A percentile compares a stretch with the other conserved stretches of the same genome.
Conservation (phyloP, 305 asterid genomes). For the Solanum hybrid region DNA sequence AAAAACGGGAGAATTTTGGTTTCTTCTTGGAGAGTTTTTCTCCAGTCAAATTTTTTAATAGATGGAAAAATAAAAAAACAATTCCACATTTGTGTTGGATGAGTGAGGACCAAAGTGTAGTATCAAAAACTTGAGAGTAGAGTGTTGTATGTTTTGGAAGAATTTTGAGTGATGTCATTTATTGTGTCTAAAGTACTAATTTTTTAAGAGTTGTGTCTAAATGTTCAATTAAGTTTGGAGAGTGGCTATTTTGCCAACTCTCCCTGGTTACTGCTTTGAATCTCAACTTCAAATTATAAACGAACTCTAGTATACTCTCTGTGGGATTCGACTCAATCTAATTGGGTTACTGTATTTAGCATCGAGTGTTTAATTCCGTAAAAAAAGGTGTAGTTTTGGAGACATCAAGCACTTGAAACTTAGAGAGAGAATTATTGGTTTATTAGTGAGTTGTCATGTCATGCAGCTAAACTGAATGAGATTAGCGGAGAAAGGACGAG, state of each 20-base stretch:
- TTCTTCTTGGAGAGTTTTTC: neutral
- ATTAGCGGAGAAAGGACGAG: neutral
- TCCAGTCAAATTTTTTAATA: neutral
- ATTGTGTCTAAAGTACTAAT: neutral
- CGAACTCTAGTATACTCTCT: neutral
- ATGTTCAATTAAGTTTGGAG: neutral
- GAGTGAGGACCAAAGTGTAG: neutral
- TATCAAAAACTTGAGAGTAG: neutral
- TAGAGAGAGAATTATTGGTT: neutral
- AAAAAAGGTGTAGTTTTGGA: neutral
- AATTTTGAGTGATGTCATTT: neutral
- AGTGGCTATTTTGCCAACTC: neutral
- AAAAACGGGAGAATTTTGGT: neutral
- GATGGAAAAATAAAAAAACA: neutral
- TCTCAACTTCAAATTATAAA: neutral
- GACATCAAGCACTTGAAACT: neutral
- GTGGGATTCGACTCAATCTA: neutral
- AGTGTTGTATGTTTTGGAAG: neutral
- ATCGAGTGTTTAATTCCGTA: neutral
- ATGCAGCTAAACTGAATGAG: neutral
- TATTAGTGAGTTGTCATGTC: neutral
- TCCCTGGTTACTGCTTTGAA: neutral
- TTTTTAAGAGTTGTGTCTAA: neutral
- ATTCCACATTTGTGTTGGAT: neutral
- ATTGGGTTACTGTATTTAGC: neutral